Conservation (phyloP, 495 filamentous ascomycete genomes). For the Podospora didyma region DNA sequence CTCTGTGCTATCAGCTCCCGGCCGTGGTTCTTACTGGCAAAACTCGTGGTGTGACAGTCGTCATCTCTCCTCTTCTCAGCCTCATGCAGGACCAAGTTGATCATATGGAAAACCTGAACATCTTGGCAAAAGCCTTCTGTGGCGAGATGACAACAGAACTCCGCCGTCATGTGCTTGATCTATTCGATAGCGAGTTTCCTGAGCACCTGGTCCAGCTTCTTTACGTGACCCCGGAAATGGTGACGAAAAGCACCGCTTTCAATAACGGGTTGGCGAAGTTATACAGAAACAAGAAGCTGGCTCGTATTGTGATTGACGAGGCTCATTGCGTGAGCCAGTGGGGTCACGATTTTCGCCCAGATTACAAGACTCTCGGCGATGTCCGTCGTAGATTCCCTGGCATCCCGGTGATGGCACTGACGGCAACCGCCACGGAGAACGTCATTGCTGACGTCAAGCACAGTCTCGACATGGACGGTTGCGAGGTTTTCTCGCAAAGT, state of each 20-base stretch:
- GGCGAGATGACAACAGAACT: conserved; percentile 59
- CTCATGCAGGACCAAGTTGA: conserved; percentile 95
- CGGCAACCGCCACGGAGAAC: conserved; percentile 89
- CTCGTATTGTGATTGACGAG: conserved; percentile 93
- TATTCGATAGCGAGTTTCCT: conserved; percentile 54
- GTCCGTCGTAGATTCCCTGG: conserved; percentile 64
- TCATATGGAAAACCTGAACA: conserved; percentile 69
- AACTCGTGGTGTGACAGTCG: conserved; percentile 83
- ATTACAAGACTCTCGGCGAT: conserved; percentile 82
- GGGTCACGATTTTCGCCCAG: conserved; percentile 97
- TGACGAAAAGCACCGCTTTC: conserved; percentile 69
- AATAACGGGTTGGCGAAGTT: conserved; percentile 57
- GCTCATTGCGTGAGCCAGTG: conserved; percentile 98
- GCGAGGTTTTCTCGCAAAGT: conserved; percentile 77
- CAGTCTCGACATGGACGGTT: conserved; percentile 75
- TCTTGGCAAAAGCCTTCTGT: conserved; percentile 74
- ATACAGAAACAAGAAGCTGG: conserved; percentile 62
- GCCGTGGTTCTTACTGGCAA: conserved; percentile 76
- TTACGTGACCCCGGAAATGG: conserved; percentile 96
- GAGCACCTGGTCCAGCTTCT: conserved; percentile 75
- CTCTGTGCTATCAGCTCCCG: conserved; percentile 92
- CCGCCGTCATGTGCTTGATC: conserved; percentile 55
- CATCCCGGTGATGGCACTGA: conserved; percentile 89
- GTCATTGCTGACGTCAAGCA: conserved; percentile 87
- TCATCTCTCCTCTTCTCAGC: conserved; percentile 90